phyloP scores from a whole-genome alignment of 306 rosid species.

The Casuarina glauca region DNA sequence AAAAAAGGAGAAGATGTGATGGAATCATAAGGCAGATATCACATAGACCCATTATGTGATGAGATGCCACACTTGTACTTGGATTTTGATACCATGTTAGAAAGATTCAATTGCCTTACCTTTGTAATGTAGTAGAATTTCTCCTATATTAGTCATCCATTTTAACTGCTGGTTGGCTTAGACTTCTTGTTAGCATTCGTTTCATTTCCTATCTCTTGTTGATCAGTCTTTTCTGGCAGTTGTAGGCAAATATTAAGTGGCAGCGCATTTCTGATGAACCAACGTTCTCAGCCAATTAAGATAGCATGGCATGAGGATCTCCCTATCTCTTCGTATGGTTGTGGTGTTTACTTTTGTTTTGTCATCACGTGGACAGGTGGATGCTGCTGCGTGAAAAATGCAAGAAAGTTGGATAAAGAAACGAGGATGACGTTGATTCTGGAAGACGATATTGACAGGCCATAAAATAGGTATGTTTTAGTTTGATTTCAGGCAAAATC shows the following conservation, averaged over 20 bases:
- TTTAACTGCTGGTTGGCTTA: background rate
- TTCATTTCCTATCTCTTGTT: background rate
- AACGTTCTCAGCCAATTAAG: background rate
- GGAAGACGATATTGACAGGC: background rate
- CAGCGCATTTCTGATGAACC: background rate
- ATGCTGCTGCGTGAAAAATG: background rate
- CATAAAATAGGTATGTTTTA: background rate
- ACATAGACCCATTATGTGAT: too few relatives aligned
- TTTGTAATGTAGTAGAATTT: background rate
- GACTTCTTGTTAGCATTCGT: background rate
- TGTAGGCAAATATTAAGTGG: background rate
- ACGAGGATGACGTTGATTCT: background rate
- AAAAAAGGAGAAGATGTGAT: too few relatives aligned
- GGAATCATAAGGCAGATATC: too few relatives aligned
- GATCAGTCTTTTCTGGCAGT: background rate
- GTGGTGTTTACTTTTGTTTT: background rate
- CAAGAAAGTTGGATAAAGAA: background rate
- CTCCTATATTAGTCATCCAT: background rate
- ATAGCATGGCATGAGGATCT: background rate
- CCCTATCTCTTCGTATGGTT: background rate
- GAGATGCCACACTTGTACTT: too few relatives aligned
- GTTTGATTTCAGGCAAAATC: background rate
- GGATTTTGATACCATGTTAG: too few relatives aligned
- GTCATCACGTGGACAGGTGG: background rate
- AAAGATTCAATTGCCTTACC: too few relatives aligned